phyloP scores from a whole-genome alignment of 169 alveolate species.

The Plasmodium adleri region DNA sequence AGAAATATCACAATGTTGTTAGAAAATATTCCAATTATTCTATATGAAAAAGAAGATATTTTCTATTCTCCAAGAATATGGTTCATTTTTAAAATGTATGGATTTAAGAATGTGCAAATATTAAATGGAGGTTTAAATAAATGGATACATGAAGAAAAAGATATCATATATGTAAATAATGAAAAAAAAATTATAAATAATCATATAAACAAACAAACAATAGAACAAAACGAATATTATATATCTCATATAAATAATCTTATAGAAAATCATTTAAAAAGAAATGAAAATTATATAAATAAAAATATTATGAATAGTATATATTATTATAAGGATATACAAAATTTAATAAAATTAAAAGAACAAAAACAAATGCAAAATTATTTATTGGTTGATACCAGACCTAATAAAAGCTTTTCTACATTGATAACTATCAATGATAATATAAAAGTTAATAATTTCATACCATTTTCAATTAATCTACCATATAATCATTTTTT shows the following conservation, averaged over 20 bases:
- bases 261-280: constrained; percentile 41
- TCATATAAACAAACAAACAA: background rate
- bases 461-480: constrained; percentile 46
- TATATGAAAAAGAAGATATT: constrained; percentile 64
- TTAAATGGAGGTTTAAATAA: constrained; percentile 75
- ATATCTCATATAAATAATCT: constrained; percentile 6
- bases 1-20: constrained; percentile 1
- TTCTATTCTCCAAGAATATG: constrained; percentile 68
- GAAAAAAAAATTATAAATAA: background rate
- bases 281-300: constrained; percentile 8
- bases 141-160: constrained; percentile 49
- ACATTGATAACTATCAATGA: constrained; percentile 22
- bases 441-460: constrained; percentile 25
- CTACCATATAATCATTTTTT: constrained; percentile 59
- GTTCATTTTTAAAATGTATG: constrained; percentile 57
- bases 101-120: constrained; percentile 40
- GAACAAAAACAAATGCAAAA: constrained; percentile 10
- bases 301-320: constrained; percentile 26
- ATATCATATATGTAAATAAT: background rate
- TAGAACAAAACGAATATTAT: background rate
- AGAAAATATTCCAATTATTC: constrained; percentile 57
- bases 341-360: constrained; percentile 13
- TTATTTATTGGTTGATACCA: constrained; percentile 30
- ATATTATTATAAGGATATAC: constrained; percentile 55
- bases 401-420: constrained; percentile 40